These are phyloP conservation scores for Calonectria fujianensis DNA, from an alignment of 2,329 filamentous ascomycete genomes.

Conservation along the genomic window DNA sequence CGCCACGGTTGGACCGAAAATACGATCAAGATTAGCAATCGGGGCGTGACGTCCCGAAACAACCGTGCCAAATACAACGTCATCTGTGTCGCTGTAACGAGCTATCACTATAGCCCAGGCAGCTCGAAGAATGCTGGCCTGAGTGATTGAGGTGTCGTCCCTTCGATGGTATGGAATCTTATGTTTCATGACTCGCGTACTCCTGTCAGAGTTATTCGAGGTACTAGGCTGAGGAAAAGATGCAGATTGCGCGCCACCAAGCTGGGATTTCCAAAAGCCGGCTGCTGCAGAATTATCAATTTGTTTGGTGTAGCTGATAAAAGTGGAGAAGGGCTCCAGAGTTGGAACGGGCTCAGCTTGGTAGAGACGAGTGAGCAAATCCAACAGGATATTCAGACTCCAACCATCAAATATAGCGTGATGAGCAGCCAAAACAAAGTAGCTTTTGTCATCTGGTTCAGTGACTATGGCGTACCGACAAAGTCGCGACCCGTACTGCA, in stretches of 20 bases:
- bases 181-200: slow-evolving; percentile 64
- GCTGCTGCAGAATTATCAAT: not conserved
- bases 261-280: slow-evolving; percentile 18
- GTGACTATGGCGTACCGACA: slow-evolving; percentile 25
- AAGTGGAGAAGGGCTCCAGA: slow-evolving; percentile 17
- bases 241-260: slow-evolving; percentile 16
- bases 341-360: not conserved
- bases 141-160: slow-evolving; percentile 28
- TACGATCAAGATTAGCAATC: slow-evolving; percentile 45
- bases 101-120: slow-evolving; percentile 71
- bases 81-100: slow-evolving; percentile 65
- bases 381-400: slow-evolving; percentile 38
- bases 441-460: not conserved
- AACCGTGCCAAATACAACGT: slow-evolving; percentile 66
- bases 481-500: slow-evolving; percentile 24
- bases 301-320: slow-evolving; percentile 25
- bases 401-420: slow-evolving; percentile 53
- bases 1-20: slow-evolving; percentile 59
- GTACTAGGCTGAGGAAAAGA: not conserved
- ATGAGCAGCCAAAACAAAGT: slow-evolving; percentile 45
- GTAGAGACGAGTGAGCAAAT: not conserved
- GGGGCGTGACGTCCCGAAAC: slow-evolving; percentile 61
- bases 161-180: slow-evolving; percentile 62
- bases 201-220: not conserved
- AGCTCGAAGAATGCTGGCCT: slow-evolving; percentile 54